These are phyloP conservation scores for Tetracladium setigerum DNA, from an alignment of 495 filamentous ascomycete genomes.

Conservation along the genomic window DNA sequence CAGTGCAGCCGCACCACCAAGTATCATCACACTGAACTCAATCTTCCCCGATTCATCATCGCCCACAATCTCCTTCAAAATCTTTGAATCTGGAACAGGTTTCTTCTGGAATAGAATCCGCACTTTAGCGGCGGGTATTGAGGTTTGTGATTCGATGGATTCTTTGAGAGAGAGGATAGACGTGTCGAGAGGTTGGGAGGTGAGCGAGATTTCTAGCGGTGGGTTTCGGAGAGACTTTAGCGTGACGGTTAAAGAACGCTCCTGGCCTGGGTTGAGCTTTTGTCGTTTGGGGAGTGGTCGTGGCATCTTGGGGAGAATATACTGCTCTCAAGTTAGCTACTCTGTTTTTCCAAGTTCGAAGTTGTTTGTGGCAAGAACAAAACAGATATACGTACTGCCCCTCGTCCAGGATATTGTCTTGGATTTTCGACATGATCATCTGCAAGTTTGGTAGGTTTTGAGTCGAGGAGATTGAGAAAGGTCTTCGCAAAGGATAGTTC, in stretches of 20 bases:
- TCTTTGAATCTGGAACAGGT: slow-evolving; percentile 64
- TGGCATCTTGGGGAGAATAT: slow-evolving; percentile 38
- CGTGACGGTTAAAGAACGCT: slow-evolving; percentile 46
- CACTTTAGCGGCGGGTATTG: slow-evolving; percentile 58
- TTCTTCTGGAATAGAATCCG: slow-evolving; percentile 80
- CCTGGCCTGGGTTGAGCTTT: slow-evolving; percentile 29
- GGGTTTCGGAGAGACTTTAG: slow-evolving; percentile 74
- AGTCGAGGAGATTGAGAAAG: slow-evolving; percentile 74
- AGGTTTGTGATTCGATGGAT: slow-evolving; percentile 41
- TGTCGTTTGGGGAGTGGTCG: slow-evolving; percentile 41
- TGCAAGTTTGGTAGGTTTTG: slow-evolving; percentile 65
- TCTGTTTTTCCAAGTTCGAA: neutral
- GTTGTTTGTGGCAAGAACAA: neutral
- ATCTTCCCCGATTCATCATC: slow-evolving; percentile 43
- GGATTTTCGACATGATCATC: slow-evolving; percentile 83
- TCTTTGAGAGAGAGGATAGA: slow-evolving; percentile 68
- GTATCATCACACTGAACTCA: slow-evolving; percentile 81
- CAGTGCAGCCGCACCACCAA: slow-evolving; percentile 48
- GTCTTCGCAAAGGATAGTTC: slow-evolving; percentile 77
- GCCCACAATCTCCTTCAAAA: slow-evolving; percentile 46
- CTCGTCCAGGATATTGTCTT: slow-evolving; percentile 57
- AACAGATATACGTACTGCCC: slow-evolving; percentile 50
- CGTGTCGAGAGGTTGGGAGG: slow-evolving; percentile 51
- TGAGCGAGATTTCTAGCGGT: slow-evolving; percentile 51
- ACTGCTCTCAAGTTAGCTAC: slow-evolving; percentile 23